Percentiles rank a stretch among this genome's conserved stretches.
phyloP scores from a whole-genome alignment of 2,329 filamentous ascomycete species.

The Leptographium lundbergii region DNA sequence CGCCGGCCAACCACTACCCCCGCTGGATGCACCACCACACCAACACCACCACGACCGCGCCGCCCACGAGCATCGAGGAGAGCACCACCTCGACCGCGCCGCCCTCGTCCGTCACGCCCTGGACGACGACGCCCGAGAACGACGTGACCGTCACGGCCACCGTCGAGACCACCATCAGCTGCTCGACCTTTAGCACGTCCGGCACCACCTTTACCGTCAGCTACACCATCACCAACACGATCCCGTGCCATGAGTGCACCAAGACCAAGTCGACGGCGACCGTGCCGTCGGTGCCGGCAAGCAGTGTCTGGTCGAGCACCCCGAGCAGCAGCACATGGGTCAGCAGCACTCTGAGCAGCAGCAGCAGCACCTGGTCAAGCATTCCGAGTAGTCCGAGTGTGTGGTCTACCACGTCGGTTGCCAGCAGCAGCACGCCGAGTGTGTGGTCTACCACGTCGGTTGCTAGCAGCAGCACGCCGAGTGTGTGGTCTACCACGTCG shows the following conservation, averaged over 20 bases:
- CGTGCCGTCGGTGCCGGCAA: neutral
- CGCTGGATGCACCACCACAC: neutral
- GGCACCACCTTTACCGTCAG: constrained; percentile 7
- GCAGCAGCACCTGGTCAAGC: too few species aligned
- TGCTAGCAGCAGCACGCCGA: too few species aligned
- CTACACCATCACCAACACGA: neutral
- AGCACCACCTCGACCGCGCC: neutral
- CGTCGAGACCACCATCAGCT: neutral
- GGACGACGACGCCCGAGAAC: neutral
- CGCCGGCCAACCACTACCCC: neutral
- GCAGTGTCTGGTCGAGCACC: too few species aligned
- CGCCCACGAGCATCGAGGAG: neutral
- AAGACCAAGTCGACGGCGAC: neutral
- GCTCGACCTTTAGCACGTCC: neutral
- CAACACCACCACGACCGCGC: neutral
- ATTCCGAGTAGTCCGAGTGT: too few species aligned
- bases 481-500: too few species aligned
- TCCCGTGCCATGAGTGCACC: neutral
- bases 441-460: too few species aligned
- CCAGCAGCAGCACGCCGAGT: too few species aligned
- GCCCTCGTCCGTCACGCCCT: too few species aligned
- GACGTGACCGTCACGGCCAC: constrained; percentile 2
- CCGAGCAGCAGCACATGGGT: too few species aligned
- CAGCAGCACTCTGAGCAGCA: too few species aligned
- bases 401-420: too few species aligned